A percentile compares a stretch with the other conserved stretches of the same genome.
Conservation (phyloP, 495 filamentous ascomycete species). For the Tetracladium marchalianum region DNA sequence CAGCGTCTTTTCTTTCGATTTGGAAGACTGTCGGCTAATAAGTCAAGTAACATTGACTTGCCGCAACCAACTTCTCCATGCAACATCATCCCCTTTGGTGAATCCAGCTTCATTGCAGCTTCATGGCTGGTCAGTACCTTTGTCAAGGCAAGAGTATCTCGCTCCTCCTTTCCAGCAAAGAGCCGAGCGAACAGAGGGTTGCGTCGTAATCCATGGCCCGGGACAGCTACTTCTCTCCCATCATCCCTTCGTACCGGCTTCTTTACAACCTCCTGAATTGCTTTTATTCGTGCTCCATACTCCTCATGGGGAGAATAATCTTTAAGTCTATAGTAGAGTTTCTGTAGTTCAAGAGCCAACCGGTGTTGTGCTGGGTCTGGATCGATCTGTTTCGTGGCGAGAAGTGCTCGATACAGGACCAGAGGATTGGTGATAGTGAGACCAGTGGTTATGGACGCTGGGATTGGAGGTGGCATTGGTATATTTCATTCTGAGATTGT, state of each 20-base stretch:
- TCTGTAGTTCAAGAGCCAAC: constrained; percentile 57
- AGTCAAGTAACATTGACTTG: constrained; percentile 61
- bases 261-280: constrained; percentile 24
- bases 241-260: constrained; percentile 4
- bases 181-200: constrained; percentile 40
- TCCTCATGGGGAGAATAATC: constrained; percentile 58
- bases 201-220: constrained; percentile 35
- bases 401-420: constrained; percentile 53
- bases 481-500: background rate
- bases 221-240: constrained; percentile 25
- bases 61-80: constrained; percentile 65
- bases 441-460: constrained; percentile 14
- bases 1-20: constrained; percentile 55
- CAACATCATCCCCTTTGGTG: constrained; percentile 55
- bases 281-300: constrained; percentile 44
- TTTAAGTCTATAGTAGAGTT: constrained; percentile 52
- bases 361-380: constrained; percentile 60
- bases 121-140: constrained; percentile 50
- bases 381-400: constrained; percentile 45
- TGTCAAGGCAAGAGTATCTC: constrained; percentile 48
- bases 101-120: constrained; percentile 48
- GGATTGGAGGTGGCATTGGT: constrained; percentile 18
- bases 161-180: constrained; percentile 23
- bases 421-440: constrained; percentile 64
- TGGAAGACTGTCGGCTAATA: constrained; percentile 58